Percentiles rank a stretch among this genome's conserved stretches.
phyloP scores from a whole-genome alignment of 2,329 filamentous ascomycete species.

The Tolypocladium tropicale region DNA sequence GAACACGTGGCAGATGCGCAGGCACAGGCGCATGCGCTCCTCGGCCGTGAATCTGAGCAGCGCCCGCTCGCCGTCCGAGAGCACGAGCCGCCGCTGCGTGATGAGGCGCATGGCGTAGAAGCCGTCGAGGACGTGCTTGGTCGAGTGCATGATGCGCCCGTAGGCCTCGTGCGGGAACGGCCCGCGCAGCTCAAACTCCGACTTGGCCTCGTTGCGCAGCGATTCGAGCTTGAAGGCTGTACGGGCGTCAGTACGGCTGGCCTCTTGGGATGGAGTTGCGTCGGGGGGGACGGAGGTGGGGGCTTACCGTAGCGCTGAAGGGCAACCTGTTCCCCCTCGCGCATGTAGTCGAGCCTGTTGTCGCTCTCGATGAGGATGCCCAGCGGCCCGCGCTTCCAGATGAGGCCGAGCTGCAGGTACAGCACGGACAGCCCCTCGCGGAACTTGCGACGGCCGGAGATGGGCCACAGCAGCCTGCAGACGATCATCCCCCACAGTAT shows the following conservation, averaged over 20 bases:
- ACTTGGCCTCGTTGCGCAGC: constrained; percentile 61
- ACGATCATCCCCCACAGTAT: constrained; percentile 89
- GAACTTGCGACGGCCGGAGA: constrained; percentile 78
- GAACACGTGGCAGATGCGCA: constrained; percentile 81
- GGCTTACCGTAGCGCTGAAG: constrained; percentile 62
- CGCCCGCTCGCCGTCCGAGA: constrained; percentile 71
- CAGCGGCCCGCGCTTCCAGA: constrained; percentile 91
- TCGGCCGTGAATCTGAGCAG: constrained; percentile 68
- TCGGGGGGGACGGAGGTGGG: too few relatives aligned
- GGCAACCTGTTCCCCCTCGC: constrained; percentile 75
- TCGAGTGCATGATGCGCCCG: constrained; percentile 65
- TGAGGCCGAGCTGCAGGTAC: constrained; percentile 88
- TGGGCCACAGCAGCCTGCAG: constrained; percentile 85
- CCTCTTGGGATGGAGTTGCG: too few relatives aligned
- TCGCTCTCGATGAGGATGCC: constrained; percentile 57
- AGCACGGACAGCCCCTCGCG: constrained; percentile 83
- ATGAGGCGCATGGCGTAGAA: constrained; percentile 96
- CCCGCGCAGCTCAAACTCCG: constrained; percentile 79
- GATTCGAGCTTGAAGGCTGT: constrained; percentile 60
- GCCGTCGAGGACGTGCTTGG: constrained; percentile 76
- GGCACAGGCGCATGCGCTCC: constrained; percentile 73
- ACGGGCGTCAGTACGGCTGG: not conserved
- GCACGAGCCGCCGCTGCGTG: constrained; percentile 66
- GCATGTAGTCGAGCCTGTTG: constrained; percentile 61
- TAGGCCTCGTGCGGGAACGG: constrained; percentile 73